Conservation (phyloP, 2,329 filamentous ascomycete genomes). For the Coleophoma cylindrospora region DNA sequence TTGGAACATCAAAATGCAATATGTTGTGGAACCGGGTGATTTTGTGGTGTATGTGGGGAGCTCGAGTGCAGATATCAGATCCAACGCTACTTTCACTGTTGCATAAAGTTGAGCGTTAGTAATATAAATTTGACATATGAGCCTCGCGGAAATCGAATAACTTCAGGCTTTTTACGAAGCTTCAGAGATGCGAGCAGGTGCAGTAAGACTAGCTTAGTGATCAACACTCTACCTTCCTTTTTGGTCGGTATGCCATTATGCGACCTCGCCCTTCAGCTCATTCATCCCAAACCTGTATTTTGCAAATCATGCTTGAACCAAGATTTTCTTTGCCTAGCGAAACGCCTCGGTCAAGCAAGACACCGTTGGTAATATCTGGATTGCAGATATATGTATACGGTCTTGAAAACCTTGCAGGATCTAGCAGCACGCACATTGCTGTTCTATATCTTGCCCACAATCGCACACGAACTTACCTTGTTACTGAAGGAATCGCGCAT, state of each 20-base stretch:
- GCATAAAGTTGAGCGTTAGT: not conserved
- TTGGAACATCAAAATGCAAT: constrained; percentile 67
- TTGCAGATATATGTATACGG: constrained; percentile 13
- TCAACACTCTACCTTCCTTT: too few species aligned
- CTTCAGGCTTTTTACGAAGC: too few species aligned
- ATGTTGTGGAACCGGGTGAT: constrained; percentile 68
- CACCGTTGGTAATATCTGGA: constrained; percentile 8
- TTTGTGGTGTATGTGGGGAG: constrained; percentile 60
- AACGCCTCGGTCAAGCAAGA: constrained; percentile 12
- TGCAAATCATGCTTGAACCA: constrained; percentile 3
- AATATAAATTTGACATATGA: not conserved
- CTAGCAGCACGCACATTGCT: constrained; percentile 7
- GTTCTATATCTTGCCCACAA: constrained; percentile 14
- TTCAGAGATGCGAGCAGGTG: too few species aligned
- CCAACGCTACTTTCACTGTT: constrained; percentile 52
- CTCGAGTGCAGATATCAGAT: constrained; percentile 50
- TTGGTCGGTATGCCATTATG: too few species aligned
- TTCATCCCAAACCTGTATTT: too few species aligned
- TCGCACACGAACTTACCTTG: constrained; percentile 10
- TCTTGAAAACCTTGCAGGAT: constrained; percentile 4
- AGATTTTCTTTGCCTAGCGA: constrained; percentile 7
- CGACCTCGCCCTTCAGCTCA: too few species aligned
- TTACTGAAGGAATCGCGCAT: constrained; percentile 16
- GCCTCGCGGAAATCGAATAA: too few species aligned
- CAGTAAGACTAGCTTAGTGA: too few species aligned